These are phyloP conservation scores for Phragmites australis DNA, from an alignment of 176 grass and related monocot genomes.

Conservation along the genomic window DNA sequence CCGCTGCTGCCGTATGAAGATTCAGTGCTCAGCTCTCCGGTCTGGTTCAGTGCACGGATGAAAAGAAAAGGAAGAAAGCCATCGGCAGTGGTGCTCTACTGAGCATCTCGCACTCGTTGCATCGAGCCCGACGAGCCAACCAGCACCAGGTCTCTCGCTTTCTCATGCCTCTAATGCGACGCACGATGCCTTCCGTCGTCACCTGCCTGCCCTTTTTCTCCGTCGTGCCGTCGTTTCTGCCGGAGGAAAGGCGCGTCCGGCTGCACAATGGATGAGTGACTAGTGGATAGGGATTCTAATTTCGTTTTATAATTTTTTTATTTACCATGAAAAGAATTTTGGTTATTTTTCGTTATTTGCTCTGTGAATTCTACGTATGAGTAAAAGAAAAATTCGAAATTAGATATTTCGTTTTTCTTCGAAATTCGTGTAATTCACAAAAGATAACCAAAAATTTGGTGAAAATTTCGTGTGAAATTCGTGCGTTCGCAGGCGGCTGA, in stretches of 20 bases:
- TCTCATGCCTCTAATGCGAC: background rate
- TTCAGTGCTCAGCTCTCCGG: background rate
- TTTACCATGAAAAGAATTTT: too few relatives aligned
- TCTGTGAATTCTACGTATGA: too few relatives aligned
- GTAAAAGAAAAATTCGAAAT: too few relatives aligned
- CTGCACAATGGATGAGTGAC: background rate
- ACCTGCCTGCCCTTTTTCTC: background rate
- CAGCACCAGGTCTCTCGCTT: background rate
- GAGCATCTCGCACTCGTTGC: constrained; percentile 18
- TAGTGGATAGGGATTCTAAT: too few relatives aligned
- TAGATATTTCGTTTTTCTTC: too few relatives aligned
- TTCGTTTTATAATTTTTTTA: too few relatives aligned
- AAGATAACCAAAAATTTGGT: too few relatives aligned
- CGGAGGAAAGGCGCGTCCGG: background rate
- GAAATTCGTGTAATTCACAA: too few relatives aligned
- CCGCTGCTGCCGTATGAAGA: background rate
- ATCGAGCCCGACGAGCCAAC: background rate
- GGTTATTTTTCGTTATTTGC: too few relatives aligned
- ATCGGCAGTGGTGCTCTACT: constrained; percentile 7
- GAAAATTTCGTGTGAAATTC: too few relatives aligned
- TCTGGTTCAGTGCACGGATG: background rate
- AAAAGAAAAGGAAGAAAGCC: background rate
- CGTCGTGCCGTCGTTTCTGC: background rate
- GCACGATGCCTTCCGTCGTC: background rate
- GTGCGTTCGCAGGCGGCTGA: background rate